Evolutionary conservation across 257 asterid species (phyloP).

Genomic region (Sherardia arvensis): DNA sequence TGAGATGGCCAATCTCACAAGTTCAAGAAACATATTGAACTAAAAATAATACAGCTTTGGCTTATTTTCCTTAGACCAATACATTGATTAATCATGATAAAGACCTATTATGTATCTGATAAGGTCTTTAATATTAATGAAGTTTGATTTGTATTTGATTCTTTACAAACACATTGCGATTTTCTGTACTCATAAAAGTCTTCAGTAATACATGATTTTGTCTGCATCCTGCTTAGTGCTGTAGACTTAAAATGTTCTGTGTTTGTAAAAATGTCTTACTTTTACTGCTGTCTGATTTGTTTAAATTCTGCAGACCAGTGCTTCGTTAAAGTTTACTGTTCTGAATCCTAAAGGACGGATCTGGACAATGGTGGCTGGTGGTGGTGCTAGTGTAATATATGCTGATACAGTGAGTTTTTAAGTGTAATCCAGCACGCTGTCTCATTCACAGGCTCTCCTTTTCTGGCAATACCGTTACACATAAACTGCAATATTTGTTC

Average conservation of each 20-base stretch:
- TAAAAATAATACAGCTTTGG: neutral
- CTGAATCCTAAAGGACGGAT: conserved; percentile 93
- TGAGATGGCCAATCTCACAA: neutral
- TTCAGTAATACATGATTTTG: neutral
- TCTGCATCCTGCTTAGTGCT: neutral
- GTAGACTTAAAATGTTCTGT: neutral
- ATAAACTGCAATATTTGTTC: neutral
- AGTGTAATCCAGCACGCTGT: neutral
- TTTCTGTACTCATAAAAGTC: neutral
- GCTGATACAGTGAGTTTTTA: conserved; percentile 77
- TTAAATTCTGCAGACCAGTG: conserved; percentile 63
- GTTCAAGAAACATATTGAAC: neutral
- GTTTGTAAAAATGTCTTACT: neutral
- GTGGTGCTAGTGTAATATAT: conserved; percentile 94
- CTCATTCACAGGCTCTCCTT: neutral
- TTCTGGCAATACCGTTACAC: neutral
- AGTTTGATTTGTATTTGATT: neutral
- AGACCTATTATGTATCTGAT: neutral
- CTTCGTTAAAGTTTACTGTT: conserved; percentile 87
- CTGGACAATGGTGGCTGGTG: conserved; percentile 99
- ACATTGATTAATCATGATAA: neutral
- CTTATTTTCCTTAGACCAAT: neutral
- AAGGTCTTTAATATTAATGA: neutral
- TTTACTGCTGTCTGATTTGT: neutral
- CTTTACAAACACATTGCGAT: neutral